These are phyloP conservation scores for Candida quercuum DNA, from an alignment of 805 yeast genomes.

Conservation along the genomic window DNA sequence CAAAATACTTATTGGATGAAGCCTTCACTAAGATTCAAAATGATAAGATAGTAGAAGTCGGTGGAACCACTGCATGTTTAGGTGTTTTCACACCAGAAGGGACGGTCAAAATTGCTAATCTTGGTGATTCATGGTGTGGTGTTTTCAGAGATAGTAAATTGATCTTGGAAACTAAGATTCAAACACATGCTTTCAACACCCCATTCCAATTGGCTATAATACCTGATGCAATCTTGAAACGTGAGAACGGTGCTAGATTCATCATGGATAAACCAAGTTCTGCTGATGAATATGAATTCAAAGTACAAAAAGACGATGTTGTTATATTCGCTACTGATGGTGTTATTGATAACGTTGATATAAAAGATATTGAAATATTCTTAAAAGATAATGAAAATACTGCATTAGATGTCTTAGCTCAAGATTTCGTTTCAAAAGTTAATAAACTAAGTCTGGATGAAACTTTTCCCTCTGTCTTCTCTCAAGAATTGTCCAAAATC, in stretches of 20 bases:
- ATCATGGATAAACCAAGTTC: slow-evolving; percentile 65
- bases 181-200: slow-evolving; percentile 84
- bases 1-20: slow-evolving; percentile 39
- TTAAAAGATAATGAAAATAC: slow-evolving; percentile 44
- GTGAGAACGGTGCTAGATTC: slow-evolving; percentile 50
- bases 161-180: slow-evolving; percentile 64
- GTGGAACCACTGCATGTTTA: slow-evolving; percentile 90
- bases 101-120: slow-evolving; percentile 58
- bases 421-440: slow-evolving; percentile 59
- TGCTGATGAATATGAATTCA: slow-evolving; percentile 63
- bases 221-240: slow-evolving; percentile 53
- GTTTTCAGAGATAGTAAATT: slow-evolving; percentile 64
- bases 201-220: slow-evolving; percentile 88
- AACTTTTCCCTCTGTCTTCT: slow-evolving; percentile 76
- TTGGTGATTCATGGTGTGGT: slow-evolving; percentile 96
- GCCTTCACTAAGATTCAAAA: slow-evolving; percentile 52
- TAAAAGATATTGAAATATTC: slow-evolving; percentile 65
- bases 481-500: slow-evolving; percentile 64
- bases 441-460: slow-evolving; percentile 67
- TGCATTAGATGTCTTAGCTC: slow-evolving; percentile 43
- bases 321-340: slow-evolving; percentile 92
- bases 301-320: slow-evolving; percentile 66
- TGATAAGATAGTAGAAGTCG: slow-evolving; percentile 68
- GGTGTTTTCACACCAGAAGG: slow-evolving; percentile 63
- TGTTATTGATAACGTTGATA: slow-evolving; percentile 75